Base-by-base conservation (phyloP, 208 protist species). In the Strigomonas culicis region DNA sequence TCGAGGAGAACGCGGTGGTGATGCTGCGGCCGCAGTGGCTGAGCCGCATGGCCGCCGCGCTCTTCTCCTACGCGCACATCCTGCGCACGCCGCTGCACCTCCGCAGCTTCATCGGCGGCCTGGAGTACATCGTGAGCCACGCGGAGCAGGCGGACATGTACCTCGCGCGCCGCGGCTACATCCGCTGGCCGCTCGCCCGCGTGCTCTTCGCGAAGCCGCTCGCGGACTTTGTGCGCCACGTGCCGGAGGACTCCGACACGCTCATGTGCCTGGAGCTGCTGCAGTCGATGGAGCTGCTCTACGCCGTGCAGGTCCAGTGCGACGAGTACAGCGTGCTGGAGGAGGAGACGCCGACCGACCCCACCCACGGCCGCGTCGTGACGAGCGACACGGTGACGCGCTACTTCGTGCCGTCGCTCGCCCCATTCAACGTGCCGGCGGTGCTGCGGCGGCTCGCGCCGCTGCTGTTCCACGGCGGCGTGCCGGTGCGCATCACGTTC, bases 51-150 rank as follows among this genome's bases (percentile, higher is more conserved):
- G 53, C 88, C 1, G 80, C 82, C 39, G 58, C 79, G 11, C 75
- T 94, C 19, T 97, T 97, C 65, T 93, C 86, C 27, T 94, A 89
- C 63, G 82, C 86, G 3, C 91, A 97, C 64, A 65, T 97, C 36
- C 76, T 93, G 61, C 78, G 75, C 57, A 94, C 91, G 4, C 86
- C 91, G 49, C 64, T 86, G 36, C 86, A 94, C 73, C 72, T 94
- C 62, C 86, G 86, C 41, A 87, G 80, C 67, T 79, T 86, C 58
- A 93, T 97, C 57, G 87, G 77, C 22, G 84, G 82, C n/a, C 79
- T 97, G 0, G 79, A 93, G 67, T 97, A 92, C 70, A 79, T 66
- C 34, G 76, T 92, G 55, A 88, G 73, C 70, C 62, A 63, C 24
- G 91, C 91, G 24, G 82, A 92, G 66, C 53, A 61, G 52, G 83